Conservation (phyloP, 108 stramenopile species). For the Mayamaea pseudoterrestris region DNA sequence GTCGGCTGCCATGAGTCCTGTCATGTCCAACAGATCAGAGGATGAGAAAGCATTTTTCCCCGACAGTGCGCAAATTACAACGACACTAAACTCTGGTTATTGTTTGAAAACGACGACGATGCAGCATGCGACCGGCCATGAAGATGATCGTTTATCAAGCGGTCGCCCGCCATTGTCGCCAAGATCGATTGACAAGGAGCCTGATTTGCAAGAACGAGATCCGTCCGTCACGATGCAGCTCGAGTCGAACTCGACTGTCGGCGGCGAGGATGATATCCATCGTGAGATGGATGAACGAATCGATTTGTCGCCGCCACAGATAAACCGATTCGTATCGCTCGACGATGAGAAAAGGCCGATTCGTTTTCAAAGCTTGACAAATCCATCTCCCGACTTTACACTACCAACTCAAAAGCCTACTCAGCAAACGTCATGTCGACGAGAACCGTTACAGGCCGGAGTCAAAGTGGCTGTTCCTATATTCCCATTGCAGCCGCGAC, state of each 20-base stretch:
- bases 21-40: not conserved
- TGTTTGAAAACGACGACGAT: not conserved
- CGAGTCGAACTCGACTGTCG: not conserved
- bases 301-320: not conserved
- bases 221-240: no score
- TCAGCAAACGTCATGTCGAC: no score
- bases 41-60: not conserved
- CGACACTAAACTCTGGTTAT: not conserved
- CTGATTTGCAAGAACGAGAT: no score
- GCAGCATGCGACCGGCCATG: not conserved
- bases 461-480: constrained; percentile 76
- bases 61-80: not conserved
- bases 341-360: not conserved
- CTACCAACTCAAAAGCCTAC: no score
- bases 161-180: not conserved
- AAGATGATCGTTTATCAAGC: not conserved
- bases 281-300: not conserved
- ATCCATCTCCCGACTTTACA: no score
- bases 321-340: not conserved
- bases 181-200: not conserved
- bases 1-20: constrained; percentile 13
- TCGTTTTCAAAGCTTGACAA: no score
- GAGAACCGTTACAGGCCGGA: constrained; percentile 26
- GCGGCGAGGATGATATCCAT: not conserved
- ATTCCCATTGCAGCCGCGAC: constrained; percentile 34